Base-by-base conservation (phyloP, 495 filamentous ascomycete species). In the Aspergillus olivimuriae region DNA sequence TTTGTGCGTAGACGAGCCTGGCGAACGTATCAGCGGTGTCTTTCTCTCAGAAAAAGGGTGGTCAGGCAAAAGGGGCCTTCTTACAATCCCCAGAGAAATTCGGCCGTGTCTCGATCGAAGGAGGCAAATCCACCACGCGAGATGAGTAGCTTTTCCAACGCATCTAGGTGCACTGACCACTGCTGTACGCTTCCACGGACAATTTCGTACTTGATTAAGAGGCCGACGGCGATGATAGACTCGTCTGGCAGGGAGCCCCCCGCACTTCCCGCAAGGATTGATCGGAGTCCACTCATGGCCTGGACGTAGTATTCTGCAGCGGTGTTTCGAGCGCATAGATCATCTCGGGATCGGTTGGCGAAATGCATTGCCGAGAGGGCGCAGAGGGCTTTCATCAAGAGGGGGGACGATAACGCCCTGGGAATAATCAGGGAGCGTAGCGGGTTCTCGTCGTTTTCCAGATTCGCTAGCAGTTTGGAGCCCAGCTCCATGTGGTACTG, bases 201-300 rank as follows among this genome's bases (percentile, higher is more conserved):
- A 28, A 69, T 58, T 34, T 72, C 68, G 32, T 70, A 72, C 44
- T 72, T 70, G 52, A 63, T 68, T 6, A 72, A 41, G 15, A 70
- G 51, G 14, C 63, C 66, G n/a, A 72, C 65, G 1, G 68, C 56
- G 15, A 70, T 46, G 47, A 72, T 57, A 4, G 58, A 47, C 37
- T 72, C 62, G 32, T 69, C 65, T 0, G 64, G 48, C 1, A 66
- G 47, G 0, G 33, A 15, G 4, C 52, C 47, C 1, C 46, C 54
- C 10, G 57, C 34, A 30, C 47, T 51, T 26, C 53, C 26, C 11
- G 50, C 42, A 8, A 72, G 45, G 4, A 52, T 58, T 12, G 47
- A 45, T 9, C 62, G 62, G 6, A 72, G 47, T 1, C 63, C 68
- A 9, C 45, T 58, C 14, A 72, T 57, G 0, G 68, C 62, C 31